Evolutionary conservation across 208 protist genomes (phyloP), one percentile per base, ranked within the genome.

Genomic region (Novymonas esmeraldas): DNA sequence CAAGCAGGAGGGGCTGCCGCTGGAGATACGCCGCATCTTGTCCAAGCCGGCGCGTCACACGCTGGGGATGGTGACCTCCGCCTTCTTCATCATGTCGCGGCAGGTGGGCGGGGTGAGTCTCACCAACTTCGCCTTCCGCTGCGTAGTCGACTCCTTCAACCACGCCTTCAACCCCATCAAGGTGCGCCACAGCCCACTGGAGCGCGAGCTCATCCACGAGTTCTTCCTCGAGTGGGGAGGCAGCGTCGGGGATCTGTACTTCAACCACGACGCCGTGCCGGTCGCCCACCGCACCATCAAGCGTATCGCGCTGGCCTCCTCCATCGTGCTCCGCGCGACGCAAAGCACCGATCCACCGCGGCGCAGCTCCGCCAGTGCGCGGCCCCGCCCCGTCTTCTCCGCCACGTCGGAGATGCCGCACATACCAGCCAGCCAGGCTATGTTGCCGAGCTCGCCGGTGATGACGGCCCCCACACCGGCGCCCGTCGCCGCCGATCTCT

Each of bases 151-250:
- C 57, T 60, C 80, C 24, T 88, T 93, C 62, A 92, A 80, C 29
- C 86, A 89, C 64, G 82, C 84, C 55, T 89, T 90, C 63, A 90
- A 85, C 75, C 79, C 89, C 1, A 78, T 88, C 54, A 90, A 90
- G 61, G 68, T 85, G 29, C 83, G 84, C 34, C 80, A 85, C 63
- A 85, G 79, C 49, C 84, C 88, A 0, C 78, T 83, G 10, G 88
- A 94, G 65, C 78, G 85, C 20, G 84, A 90, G 58, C 73, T 91
- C 0, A 81, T 92, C 41, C 77, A 85, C 56, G 61, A 80, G 29
- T 92, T 95, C 60, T 88, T 94, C 57, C 31, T 82, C n/a, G 72
- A 90, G 16, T 92, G 86, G 87, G 79, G 71, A 2, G 46, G 65
- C 31, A 82, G 77, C 34, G 78, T 95, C 6, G 66, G 73, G 26